Evolutionary conservation across 2,329 filamentous ascomycete species (phyloP), one percentile per base, ranked within the genome.

Genomic region (Drechslerella stenobrocha): DNA sequence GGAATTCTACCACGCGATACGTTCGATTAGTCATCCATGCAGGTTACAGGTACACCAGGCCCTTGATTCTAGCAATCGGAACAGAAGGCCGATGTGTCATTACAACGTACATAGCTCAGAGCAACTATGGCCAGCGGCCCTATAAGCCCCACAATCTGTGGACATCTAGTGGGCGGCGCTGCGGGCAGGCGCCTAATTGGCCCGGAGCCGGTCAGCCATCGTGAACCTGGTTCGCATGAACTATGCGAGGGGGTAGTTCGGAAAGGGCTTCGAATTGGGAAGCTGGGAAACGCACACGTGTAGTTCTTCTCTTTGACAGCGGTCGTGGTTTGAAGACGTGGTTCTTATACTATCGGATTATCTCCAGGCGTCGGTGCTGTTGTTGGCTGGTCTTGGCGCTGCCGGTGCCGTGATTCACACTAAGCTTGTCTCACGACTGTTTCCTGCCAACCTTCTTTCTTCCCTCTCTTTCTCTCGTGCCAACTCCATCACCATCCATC

Each of bases 391-490:
- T 20, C 37, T 42, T 42, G 37, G 37, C 37, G 15, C 11, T 30
- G 28, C 37, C 15, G 3, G 37, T 4, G 37, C 37, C 22, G 37
- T 42, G 37, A 42, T 42, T 42, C 37, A 42, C 37, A 42, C 37
- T 23, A 26, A 47, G 28, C 44, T 47, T 23, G 44, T 47, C 44
- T 47, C 44, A 23, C 44, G 44, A 47, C 44, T 23, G 4, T 8
- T 74, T 5, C n/a, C 30, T 24, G 48, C 34, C 30, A 26, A 9
- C 20, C 18, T 40, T n/a, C 28, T 5, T 42, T 1, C 32, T 8
- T 26, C 32, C 9, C 15, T n/a, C n/a, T n/a, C 6, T 3, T 7
- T 35, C 13, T 8, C 28, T 37, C 37, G 15, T 42, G n/a, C n/a
- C n/a, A n/a, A 42, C 22, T 42, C 37, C 22, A 18, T 18, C n/a